Evolutionary conservation across 345 rosid genomes (phyloP).

Genomic region (Dovyalis caffra): DNA sequence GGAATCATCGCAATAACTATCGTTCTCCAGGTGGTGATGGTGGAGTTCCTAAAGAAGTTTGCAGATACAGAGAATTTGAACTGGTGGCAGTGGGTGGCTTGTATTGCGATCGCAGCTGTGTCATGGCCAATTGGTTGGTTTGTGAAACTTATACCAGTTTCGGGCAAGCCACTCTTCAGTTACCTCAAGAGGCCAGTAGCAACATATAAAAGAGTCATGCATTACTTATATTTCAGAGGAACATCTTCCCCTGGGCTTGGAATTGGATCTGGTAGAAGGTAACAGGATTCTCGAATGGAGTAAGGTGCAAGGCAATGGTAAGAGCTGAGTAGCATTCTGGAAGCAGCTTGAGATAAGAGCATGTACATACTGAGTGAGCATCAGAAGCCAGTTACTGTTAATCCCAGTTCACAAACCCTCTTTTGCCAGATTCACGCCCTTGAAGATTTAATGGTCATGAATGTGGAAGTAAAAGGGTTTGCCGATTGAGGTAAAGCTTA

Average conservation of each 20-base stretch:
- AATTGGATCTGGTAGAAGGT: neutral
- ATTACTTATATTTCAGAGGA: constrained; percentile 12
- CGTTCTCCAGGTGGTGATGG: constrained; percentile 66
- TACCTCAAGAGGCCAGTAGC: constrained; percentile 30
- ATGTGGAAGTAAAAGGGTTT: neutral
- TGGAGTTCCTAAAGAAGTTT: constrained; percentile 57
- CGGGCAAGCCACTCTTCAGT: constrained; percentile 45
- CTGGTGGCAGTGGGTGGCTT: constrained; percentile 52
- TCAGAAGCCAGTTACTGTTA: neutral
- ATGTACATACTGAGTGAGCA: neutral
- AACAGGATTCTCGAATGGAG: neutral
- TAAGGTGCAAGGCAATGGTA: neutral
- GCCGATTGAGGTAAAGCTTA: neutral
- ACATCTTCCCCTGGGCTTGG: constrained; percentile 18
- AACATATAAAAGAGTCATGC: constrained; percentile 23
- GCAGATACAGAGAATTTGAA: constrained; percentile 52
- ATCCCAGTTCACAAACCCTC: neutral
- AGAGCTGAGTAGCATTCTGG: neutral
- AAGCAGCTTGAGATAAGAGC: neutral
- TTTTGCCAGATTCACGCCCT: constrained; percentile 1
- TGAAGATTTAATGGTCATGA: neutral
- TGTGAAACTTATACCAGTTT: constrained; percentile 56
- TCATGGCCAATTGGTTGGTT: constrained; percentile 65
- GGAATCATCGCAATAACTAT: constrained; percentile 46
- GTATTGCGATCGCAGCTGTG: constrained; percentile 47